Percentiles rank a stretch among this genome's conserved stretches.
phyloP scores from a whole-genome alignment of 352 stramenopile species.

The Phytopythium oedochilum region DNA sequence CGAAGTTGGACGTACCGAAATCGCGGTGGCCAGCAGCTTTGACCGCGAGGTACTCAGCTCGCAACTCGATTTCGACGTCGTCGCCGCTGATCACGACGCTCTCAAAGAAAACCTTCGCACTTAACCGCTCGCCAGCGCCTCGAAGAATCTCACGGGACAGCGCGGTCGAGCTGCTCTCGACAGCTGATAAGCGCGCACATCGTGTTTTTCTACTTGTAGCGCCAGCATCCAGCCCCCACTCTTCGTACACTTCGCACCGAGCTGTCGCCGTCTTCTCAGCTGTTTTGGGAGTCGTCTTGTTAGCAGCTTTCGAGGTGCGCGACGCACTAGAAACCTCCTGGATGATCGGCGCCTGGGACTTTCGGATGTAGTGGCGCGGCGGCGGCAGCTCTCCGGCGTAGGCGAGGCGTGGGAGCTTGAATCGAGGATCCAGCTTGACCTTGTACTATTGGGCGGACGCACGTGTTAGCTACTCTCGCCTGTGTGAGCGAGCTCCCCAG shows the following conservation, averaged over 20 bases:
- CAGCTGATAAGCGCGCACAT: conserved; percentile 27
- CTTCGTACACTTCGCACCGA: conserved; percentile 37
- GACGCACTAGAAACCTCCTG: conserved; percentile 40
- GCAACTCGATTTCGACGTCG: conserved; percentile 48
- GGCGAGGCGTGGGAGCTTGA: conserved; percentile 67
- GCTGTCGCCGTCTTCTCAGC: conserved; percentile 25
- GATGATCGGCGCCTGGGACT: conserved; percentile 61
- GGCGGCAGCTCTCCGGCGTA: conserved; percentile 64
- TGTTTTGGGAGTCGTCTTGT: conserved; percentile 9
- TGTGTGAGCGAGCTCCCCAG: not conserved
- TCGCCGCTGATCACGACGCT: conserved; percentile 16
- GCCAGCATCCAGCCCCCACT: conserved; percentile 1
- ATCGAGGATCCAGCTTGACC: conserved; percentile 65
- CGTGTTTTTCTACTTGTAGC: conserved; percentile 1
- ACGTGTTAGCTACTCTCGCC: not conserved
- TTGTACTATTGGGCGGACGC: conserved; percentile 41
- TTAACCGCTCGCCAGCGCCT: conserved; percentile 23
- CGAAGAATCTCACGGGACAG: conserved; percentile 42
- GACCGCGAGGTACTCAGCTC: conserved; percentile 38
- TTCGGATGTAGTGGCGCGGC: conserved; percentile 77
- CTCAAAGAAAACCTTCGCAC: conserved; percentile 36
- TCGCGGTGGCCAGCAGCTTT: conserved; percentile 44
- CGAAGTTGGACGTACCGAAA: conserved; percentile 26
- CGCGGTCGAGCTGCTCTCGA: conserved; percentile 28
- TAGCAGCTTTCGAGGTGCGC: not conserved